phyloP scores from a whole-genome alignment of 1,284 basidiomycete genomes.

The Phylloboletellus chloephorus region DNA sequence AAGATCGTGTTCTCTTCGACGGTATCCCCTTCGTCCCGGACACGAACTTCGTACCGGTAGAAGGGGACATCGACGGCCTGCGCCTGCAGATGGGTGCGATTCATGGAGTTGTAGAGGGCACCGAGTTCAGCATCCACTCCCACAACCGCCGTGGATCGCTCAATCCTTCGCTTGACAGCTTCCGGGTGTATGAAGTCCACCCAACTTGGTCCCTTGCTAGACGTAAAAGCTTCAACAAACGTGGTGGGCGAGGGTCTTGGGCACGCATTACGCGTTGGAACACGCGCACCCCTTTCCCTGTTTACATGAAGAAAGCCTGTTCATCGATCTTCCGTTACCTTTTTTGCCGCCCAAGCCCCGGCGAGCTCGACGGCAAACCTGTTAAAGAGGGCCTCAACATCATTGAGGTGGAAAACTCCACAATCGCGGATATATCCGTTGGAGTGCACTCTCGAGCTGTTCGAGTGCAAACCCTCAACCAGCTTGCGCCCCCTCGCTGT shows the following conservation, averaged over 20 bases:
- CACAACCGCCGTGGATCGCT: constrained; percentile 53
- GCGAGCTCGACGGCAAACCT: constrained; percentile 24
- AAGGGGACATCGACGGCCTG: constrained; percentile 36
- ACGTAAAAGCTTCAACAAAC: constrained; percentile 32
- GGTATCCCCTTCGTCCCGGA: constrained; percentile 50
- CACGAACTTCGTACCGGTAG: constrained; percentile 41
- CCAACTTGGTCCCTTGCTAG: constrained; percentile 54
- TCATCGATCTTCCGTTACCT: constrained; percentile 37
- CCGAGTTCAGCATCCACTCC: constrained; percentile 52
- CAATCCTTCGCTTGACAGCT: constrained; percentile 49
- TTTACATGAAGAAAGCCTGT: constrained; percentile 38
- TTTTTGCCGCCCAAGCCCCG: constrained; percentile 29
- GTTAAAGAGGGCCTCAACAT: constrained; percentile 33
- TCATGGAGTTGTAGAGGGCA: constrained; percentile 56
- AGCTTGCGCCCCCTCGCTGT: constrained; percentile 29
- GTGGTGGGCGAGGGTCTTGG: constrained; percentile 43
- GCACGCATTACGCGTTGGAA: constrained; percentile 55
- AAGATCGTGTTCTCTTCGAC: constrained; percentile 49
- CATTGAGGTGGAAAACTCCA: constrained; percentile 32
- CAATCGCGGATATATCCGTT: constrained; percentile 39
- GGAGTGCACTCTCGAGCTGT: constrained; percentile 33
- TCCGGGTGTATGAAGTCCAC: constrained; percentile 47
- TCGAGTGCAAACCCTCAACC: constrained; percentile 37
- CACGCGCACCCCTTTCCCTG: constrained; percentile 44
- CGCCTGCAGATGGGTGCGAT: constrained; percentile 52